Percentiles rank a stretch among this genome's conserved stretches.
Evolutionary conservation across 2,329 filamentous ascomycete genomes (phyloP).

Genomic region (Colletotrichum australisinense): DNA sequence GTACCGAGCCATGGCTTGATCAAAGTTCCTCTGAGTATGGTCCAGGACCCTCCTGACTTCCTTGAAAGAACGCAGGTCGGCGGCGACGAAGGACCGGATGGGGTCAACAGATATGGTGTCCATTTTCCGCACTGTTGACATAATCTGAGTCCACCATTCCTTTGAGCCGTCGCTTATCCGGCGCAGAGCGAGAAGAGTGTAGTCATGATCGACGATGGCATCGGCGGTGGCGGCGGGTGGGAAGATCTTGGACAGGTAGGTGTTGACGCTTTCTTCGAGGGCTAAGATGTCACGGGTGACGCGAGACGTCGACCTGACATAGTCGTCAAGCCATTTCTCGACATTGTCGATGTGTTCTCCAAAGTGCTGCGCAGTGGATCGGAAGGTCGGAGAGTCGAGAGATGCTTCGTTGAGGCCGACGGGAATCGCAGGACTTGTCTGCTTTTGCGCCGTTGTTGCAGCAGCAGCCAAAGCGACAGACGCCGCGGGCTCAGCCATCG

Average conservation of each 20-base stretch:
- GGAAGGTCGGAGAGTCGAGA: conserved; percentile 95
- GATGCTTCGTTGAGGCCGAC: conserved; percentile 94
- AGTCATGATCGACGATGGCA: conserved; percentile 92
- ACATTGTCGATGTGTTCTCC: conserved; percentile 90
- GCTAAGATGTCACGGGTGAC: conserved; percentile 72
- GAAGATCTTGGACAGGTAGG: conserved; percentile 80
- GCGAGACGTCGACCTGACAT: conserved; percentile 64
- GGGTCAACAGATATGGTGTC: conserved; percentile 85
- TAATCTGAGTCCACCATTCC: conserved; percentile 86
- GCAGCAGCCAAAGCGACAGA: conserved; percentile 22
- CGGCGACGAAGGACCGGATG: conserved; percentile 79
- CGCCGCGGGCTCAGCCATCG: conserved; percentile 33
- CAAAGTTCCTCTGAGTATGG: conserved; percentile 84
- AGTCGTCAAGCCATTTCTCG: conserved; percentile 87
- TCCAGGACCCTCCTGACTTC: conserved; percentile 83
- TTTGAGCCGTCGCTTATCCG: conserved; percentile 86
- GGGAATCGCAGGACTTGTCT: conserved; percentile 65
- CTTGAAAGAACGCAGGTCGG: conserved; percentile 87
- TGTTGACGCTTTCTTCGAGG: conserved; percentile 83
- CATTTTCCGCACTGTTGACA: conserved; percentile 80
- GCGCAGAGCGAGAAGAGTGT: conserved; percentile 88
- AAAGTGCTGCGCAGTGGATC: conserved; percentile 87
- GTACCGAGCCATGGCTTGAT: conserved; percentile 84
- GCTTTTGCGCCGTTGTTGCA: conserved; percentile 29
- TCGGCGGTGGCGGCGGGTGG: conserved; percentile 81